These are phyloP conservation scores for Chionographis japonica DNA, from an alignment of 106 monocot species.

Conservation along the genomic window DNA sequence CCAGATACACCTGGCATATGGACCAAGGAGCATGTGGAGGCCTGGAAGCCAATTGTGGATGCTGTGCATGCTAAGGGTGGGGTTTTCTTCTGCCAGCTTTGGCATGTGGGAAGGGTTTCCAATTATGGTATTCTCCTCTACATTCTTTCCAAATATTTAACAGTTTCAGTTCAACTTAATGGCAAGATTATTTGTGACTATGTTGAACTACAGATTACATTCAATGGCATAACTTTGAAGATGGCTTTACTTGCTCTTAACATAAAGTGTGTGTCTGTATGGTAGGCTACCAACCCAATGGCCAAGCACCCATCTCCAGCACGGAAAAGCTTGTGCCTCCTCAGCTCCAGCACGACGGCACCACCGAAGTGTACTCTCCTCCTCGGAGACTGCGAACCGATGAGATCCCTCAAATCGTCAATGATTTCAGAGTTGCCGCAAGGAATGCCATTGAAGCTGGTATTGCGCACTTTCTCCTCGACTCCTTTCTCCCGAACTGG, in stretches of 20 bases:
- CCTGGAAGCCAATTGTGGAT: constrained; percentile 68
- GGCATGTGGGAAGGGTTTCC: constrained; percentile 65
- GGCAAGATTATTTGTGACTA: too few species aligned
- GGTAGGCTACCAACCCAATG: constrained; percentile 16
- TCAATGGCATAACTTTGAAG: background rate
- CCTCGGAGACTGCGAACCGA: constrained; percentile 20
- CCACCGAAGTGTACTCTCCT: constrained; percentile 4
- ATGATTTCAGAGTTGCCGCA: constrained; percentile 35
- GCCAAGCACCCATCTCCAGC: constrained; percentile 19
- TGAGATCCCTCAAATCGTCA: constrained; percentile 26
- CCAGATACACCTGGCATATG: constrained; percentile 63
- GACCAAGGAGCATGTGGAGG: constrained; percentile 68
- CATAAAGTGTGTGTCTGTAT: background rate
- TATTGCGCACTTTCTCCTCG: background rate
- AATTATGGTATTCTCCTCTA: constrained; percentile 25
- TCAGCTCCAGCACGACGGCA: background rate
- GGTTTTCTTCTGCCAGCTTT: constrained; percentile 63
- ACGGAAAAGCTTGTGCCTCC: constrained; percentile 3
- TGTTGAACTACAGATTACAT: background rate
- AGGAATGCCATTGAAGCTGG: constrained; percentile 47
- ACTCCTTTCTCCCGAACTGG: too few species aligned
- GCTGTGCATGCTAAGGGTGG: constrained; percentile 61
- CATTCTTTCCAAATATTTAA: background rate
- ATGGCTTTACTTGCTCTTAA: background rate
- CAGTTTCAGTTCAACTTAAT: too few species aligned